A percentile compares a stretch with the other conserved stretches of the same genome.
These are phyloP conservation scores for Suillus weaverae DNA, from an alignment of 768 basidiomycete genomes.

Conservation along the genomic window DNA sequence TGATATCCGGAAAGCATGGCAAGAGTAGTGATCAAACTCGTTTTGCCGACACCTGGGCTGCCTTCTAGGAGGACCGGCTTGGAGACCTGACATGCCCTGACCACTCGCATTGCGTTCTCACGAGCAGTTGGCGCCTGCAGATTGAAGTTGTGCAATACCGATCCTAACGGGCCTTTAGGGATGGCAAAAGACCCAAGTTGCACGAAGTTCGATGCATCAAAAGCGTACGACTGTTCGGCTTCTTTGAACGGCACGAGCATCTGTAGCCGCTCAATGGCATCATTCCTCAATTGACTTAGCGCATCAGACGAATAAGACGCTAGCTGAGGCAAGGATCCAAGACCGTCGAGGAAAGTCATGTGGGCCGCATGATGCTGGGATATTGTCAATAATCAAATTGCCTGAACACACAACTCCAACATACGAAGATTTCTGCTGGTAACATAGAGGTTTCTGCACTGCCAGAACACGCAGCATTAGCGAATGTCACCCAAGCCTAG, in stretches of 20 bases:
- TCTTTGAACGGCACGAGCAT: constrained; percentile 51
- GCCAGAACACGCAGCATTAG: constrained; percentile 55
- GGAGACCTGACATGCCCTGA: constrained; percentile 83
- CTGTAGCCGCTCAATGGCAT: constrained; percentile 55
- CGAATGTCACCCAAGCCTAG: constrained; percentile 93
- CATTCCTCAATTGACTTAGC: constrained; percentile 59
- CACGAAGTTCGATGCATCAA: constrained; percentile 39
- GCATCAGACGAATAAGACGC: constrained; percentile 60
- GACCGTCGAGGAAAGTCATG: constrained; percentile 90
- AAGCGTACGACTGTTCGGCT: constrained; percentile 24
- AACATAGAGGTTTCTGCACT: constrained; percentile 32
- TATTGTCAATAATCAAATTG: constrained; percentile 15
- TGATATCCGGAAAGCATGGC: constrained; percentile 76
- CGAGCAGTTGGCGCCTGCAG: constrained; percentile 86
- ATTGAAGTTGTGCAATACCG: constrained; percentile 57
- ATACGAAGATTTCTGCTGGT: constrained; percentile 65
- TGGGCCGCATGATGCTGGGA: constrained; percentile 86
- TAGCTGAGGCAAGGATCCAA: constrained; percentile 76
- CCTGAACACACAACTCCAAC: constrained; percentile 21
- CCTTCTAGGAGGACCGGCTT: constrained; percentile 97
- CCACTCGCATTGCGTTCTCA: constrained; percentile 83
- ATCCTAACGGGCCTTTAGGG: constrained; percentile 49
- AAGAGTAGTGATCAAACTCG: constrained; percentile 86
- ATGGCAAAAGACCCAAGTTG: constrained; percentile 78
- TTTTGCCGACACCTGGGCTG: constrained; percentile 98